phyloP scores from a whole-genome alignment of 768 basidiomycete genomes.

The Auricularia sp. region DNA sequence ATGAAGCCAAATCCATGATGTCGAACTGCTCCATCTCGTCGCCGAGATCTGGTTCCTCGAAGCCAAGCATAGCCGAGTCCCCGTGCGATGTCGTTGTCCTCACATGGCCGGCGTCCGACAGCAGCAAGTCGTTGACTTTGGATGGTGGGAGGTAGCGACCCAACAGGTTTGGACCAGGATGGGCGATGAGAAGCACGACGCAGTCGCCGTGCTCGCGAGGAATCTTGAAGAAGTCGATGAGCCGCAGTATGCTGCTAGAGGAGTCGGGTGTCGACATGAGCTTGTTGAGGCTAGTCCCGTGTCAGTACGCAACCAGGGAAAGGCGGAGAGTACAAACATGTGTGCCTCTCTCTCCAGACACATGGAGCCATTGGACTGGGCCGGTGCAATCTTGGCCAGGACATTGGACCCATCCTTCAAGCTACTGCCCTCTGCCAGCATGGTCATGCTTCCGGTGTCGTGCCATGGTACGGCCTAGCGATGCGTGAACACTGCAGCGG shows the following conservation, averaged over 20 bases:
- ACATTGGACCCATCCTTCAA: slow-evolving; percentile 60
- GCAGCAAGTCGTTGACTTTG: slow-evolving; percentile 55
- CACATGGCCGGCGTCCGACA: slow-evolving; percentile 39
- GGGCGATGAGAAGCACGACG: slow-evolving; percentile 55
- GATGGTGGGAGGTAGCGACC: slow-evolving; percentile 59
- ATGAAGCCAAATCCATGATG: slow-evolving; percentile 67
- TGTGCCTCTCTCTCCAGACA: slow-evolving; percentile 64
- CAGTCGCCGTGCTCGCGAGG: slow-evolving; percentile 54
- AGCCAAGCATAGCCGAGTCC: too few relatives aligned
- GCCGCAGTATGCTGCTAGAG: slow-evolving; percentile 36
- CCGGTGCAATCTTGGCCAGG: slow-evolving; percentile 63
- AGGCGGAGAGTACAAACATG: too few relatives aligned
- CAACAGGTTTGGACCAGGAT: slow-evolving; percentile 59
- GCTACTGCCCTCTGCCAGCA: slow-evolving; percentile 56
- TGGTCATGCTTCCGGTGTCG: slow-evolving; percentile 63
- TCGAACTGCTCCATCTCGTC: slow-evolving; percentile 39
- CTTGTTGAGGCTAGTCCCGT: too few relatives aligned
- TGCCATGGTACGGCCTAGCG: slow-evolving; percentile 54
- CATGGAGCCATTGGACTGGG: slow-evolving; percentile 63
- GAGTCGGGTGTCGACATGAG: too few relatives aligned
- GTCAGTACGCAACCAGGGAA: too few relatives aligned
- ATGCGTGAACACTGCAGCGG: slow-evolving; percentile 4
- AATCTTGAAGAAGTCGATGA: slow-evolving; percentile 38
- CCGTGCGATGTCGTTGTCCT: slow-evolving; percentile 42
- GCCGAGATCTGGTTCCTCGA: slow-evolving; percentile 18